Percentiles rank a stretch among this genome's conserved stretches.
phyloP scores from a whole-genome alignment of 108 stramenopile species.

The Cyclotella choctawhatcheeana region DNA sequence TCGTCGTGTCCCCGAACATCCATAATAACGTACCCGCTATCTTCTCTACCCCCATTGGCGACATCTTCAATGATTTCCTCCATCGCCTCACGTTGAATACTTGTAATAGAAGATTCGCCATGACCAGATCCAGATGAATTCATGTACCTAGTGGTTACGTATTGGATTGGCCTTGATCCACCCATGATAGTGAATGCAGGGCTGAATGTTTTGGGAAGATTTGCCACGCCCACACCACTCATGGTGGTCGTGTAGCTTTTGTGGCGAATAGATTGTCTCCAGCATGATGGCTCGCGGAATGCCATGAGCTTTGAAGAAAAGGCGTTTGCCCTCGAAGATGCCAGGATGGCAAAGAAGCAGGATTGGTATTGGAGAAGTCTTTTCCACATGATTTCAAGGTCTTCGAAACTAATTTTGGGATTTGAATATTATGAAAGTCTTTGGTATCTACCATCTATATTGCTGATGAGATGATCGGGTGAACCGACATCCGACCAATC shows the following conservation, averaged over 20 bases:
- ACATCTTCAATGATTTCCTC: conserved; percentile 75
- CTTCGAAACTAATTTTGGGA: too few species aligned
- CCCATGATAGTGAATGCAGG: background rate
- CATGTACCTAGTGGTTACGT: conserved; percentile 22
- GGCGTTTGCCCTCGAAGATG: conserved; percentile 1
- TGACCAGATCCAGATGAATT: conserved; percentile 36
- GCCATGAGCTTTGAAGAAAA: background rate
- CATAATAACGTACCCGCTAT: conserved; percentile 70
- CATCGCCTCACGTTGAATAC: conserved; percentile 54
- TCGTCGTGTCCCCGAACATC: conserved; percentile 76
- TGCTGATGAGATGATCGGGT: too few species aligned
- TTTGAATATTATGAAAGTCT: too few species aligned
- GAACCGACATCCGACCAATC: too few species aligned
- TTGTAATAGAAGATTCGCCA: conserved; percentile 24
- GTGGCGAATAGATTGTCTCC: background rate
- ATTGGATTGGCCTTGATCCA: background rate
- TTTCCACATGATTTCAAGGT: too few species aligned
- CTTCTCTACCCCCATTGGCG: conserved; percentile 64
- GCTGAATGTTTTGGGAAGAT: background rate
- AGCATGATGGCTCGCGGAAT: too few species aligned
- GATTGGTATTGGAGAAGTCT: conserved; percentile 19
- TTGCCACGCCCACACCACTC: background rate
- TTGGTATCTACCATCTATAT: too few species aligned
- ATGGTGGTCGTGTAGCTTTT: background rate
- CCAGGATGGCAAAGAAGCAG: conserved; percentile 20